Base-by-base conservation (phyloP, 805 yeast species). In the Lipomyces lipofer region DNA sequence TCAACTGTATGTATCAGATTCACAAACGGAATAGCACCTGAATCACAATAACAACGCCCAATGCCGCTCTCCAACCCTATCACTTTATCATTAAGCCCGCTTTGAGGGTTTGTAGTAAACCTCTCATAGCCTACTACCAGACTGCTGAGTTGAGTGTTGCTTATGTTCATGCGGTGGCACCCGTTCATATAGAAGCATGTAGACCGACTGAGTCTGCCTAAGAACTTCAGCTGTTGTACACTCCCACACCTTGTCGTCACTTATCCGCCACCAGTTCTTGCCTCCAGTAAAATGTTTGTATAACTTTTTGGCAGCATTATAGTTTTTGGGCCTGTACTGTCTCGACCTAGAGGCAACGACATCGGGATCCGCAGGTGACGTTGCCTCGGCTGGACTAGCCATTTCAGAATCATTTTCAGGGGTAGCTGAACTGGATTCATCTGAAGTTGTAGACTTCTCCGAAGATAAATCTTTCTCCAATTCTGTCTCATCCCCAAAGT, bases 111-210 rank as follows among this genome's bases (percentile, higher is more conserved):
- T n/a, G n/a, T 12, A 12, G 12, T 30, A 30, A 12, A 30, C 35
- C 12, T 12, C n/a, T 12, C n/a, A 30, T 12, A 30, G n/a, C 12
- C 35, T 30, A 30, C 35, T 12, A 30, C 35, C n/a, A 13, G 10
- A 15, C 21, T 38, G 10, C 43, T 38, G 21, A 15, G 10, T 38
- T 10, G n/a, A 15, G 12, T n/a, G n/a, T n/a, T n/a, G n/a, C n/a
- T n/a, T n/a, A n/a, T n/a, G 12, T 25, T 36, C 25, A 17, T 7
- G 4, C 3, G 40, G 24, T 19, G 40, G 12, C 9, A 61, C 35
- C 30, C 44, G 36, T 67, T 91, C 96, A 66, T 87, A 94, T 65
- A 87, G 85, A 49, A 92, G 71, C 86, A 92, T 80, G 69, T 92
- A 92, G 1, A 82, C 96, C n/a, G 86, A 88, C 27, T 81, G 75